Evolutionary conservation across 2,329 filamentous ascomycete species (phyloP), one percentile per base, ranked within the genome.

Genomic region (Aspergillus pseudonomiae): DNA sequence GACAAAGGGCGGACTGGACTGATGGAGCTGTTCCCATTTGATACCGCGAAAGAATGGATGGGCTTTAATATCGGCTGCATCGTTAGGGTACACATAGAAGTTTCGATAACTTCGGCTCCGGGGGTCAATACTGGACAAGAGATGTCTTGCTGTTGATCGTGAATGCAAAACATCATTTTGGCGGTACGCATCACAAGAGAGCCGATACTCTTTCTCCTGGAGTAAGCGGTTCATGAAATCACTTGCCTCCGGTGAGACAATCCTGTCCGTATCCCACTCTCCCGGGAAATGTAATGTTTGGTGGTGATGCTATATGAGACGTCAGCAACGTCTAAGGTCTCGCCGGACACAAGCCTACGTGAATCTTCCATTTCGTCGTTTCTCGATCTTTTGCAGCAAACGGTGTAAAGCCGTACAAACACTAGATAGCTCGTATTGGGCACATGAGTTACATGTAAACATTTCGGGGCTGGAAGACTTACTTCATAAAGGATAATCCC

Each of bases 401-500:
- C 0, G 94, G 94, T 0, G 94, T 97, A 65, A 90, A 91, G 0
- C 94, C 94, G 75, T 95, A 98, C 1, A 98, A 82, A 72, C 94
- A 97, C 84, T 88, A 50, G n/a, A 45, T 14, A 41, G 7, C 12
- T 54, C 55, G 26, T 30, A 48, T 68, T 56, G 67, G 60, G 12
- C 12, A 55, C 21, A 14, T 57, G 12, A 52, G 4, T 57, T n/a
- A 39, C 24, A 12, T 4, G 3, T n/a, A 16, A 24, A 11, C 16
- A 19, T 24, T n/a, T 19, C 16, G 11, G 28, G 48, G 2, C 28
- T 21, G 7, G 16, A 43, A 21, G 6, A 39, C 74, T 60, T 70
- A 86, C 86, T 78, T 98, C 94, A 73, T 92, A 98, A 62, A 98
- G 79, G 73, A 98, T 97, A 74, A 98, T 89, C 59, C 93, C 94